Percentiles rank a stretch among this genome's conserved stretches.
These are phyloP conservation scores for Monosporascus sp. DNA, from an alignment of 2,329 filamentous ascomycete genomes.

Conservation along the genomic window DNA sequence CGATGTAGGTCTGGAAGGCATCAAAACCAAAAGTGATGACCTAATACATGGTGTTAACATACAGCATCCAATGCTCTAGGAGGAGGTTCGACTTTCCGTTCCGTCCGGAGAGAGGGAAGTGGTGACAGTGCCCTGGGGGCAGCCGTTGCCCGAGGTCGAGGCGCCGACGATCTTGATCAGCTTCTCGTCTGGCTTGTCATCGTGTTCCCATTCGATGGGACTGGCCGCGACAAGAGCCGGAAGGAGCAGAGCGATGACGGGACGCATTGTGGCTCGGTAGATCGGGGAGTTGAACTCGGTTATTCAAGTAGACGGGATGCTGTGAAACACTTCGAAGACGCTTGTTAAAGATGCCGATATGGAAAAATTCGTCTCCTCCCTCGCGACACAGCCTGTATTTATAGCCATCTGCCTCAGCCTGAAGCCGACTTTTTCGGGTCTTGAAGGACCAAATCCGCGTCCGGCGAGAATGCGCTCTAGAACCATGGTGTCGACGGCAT, in stretches of 20 bases:
- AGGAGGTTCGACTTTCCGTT: conserved; percentile 25
- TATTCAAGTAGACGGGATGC: too few relatives aligned
- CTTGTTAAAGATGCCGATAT: neutral
- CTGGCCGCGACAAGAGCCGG: conserved; percentile 32
- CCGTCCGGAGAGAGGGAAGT: conserved; percentile 37
- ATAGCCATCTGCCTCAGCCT: neutral
- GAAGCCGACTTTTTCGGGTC: neutral
- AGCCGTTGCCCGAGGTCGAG: conserved; percentile 39
- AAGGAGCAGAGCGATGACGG: conserved; percentile 19
- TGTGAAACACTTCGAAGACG: neutral
- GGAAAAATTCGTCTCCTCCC: neutral
- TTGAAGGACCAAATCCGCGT: neutral
- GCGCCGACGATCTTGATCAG: conserved; percentile 35
- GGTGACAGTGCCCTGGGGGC: conserved; percentile 37
- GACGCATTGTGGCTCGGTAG: neutral
- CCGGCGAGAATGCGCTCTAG: neutral
- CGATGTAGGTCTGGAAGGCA: conserved; percentile 42
- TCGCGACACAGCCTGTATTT: neutral
- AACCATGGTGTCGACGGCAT: conserved; percentile 12
- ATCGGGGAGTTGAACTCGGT: too few relatives aligned
- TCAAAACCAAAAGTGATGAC: conserved; percentile 44
- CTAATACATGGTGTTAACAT: conserved; percentile 18
- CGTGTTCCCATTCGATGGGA: conserved; percentile 26
- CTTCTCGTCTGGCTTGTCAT: conserved; percentile 28
- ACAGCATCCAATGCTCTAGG: too few relatives aligned